Percentiles rank a stretch among this genome's conserved stretches.
Conservation (phyloP, 257 asterid genomes). For the Penstemon barbatus region DNA sequence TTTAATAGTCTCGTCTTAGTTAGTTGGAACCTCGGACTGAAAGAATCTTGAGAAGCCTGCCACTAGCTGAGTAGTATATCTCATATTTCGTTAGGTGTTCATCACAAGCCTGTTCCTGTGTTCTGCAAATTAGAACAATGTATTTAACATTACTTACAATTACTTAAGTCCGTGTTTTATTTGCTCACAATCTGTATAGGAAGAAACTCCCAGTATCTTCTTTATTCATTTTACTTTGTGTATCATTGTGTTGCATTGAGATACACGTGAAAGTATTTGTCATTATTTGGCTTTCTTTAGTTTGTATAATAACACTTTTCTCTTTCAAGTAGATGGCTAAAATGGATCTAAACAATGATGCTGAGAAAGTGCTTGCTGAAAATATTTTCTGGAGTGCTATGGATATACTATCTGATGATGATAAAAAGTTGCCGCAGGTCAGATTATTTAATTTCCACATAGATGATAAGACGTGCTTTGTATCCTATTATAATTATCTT, state of each 20-base stretch:
- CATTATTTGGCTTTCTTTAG: conserved; percentile 22
- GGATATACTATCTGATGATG: conserved; percentile 99
- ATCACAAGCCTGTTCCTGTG: neutral
- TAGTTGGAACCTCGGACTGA: conserved; percentile 7
- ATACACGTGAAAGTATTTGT: conserved; percentile 7
- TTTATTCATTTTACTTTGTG: conserved; percentile 6
- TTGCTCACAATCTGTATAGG: neutral
- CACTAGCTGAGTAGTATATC: neutral
- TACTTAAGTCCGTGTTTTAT: conserved; percentile 6
- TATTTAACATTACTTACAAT: neutral
- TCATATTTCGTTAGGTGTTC: conserved; percentile 3
- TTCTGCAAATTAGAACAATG: conserved; percentile 5
- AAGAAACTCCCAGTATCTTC: conserved; percentile 8
- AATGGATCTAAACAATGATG: conserved; percentile 83
- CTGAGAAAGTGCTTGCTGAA: conserved; percentile 83
- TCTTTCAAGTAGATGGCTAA: conserved; percentile 73
- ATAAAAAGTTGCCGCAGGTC: conserved; percentile 93
- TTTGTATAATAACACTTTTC: conserved; percentile 26
- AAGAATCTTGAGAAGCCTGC: conserved; percentile 10
- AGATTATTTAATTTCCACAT: conserved; percentile 24
- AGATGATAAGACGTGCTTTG: conserved; percentile 18
- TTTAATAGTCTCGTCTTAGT: neutral
- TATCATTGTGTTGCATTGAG: conserved; percentile 14
- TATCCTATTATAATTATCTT: conserved; percentile 3
- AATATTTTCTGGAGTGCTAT: conserved; percentile 99